Evolutionary conservation across 805 yeast species (phyloP).

Genomic region (Hanseniaspora meyeri): DNA sequence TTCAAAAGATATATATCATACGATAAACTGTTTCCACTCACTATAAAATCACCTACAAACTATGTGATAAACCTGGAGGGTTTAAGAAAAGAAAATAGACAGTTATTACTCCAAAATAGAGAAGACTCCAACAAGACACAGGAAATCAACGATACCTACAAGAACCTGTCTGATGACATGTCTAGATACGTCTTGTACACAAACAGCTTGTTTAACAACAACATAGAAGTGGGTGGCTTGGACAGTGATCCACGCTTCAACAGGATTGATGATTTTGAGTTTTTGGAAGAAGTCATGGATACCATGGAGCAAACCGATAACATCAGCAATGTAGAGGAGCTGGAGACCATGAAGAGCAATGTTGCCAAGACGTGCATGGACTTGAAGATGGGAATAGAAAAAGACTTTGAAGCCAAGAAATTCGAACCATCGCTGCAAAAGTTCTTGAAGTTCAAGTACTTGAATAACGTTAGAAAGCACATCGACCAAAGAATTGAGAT

Average conservation of each 20-base stretch:
- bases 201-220: neutral
- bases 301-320: slow-evolving; percentile 10
- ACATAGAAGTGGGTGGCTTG: neutral
- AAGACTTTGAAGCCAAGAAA: neutral
- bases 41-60: neutral
- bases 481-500: neutral
- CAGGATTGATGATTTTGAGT: slow-evolving; percentile 11
- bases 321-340: neutral
- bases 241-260: slow-evolving; percentile 10
- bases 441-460: slow-evolving; percentile 7
- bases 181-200: neutral
- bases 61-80: slow-evolving; percentile 34
- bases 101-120: slow-evolving; percentile 42
- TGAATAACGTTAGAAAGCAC: neutral
- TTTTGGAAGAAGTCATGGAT: slow-evolving; percentile 16
- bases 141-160: slow-evolving; percentile 13
- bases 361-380: neutral
- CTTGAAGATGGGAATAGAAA: slow-evolving; percentile 2
- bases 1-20: slow-evolving; percentile 38
- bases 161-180: slow-evolving; percentile 20
- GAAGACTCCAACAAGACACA: neutral
- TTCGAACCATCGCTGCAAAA: slow-evolving; percentile 2
- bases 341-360: slow-evolving; percentile 1
- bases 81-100: slow-evolving; percentile 63
- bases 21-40: slow-evolving; percentile 3